Conservation (phyloP, 2,329 filamentous ascomycete species). For the Paraphaeosphaeria minitans region DNA sequence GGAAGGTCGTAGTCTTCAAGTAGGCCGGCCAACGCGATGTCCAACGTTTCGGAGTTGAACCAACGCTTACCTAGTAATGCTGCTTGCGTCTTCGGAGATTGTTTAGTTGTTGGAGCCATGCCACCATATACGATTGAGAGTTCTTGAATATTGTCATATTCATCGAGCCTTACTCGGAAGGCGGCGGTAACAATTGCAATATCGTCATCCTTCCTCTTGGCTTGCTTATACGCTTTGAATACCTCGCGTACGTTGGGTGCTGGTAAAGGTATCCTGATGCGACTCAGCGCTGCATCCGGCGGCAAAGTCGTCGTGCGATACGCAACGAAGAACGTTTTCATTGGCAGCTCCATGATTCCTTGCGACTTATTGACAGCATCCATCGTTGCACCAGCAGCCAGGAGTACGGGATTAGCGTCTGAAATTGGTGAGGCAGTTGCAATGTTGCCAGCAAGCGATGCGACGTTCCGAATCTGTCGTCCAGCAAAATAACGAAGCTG, state of each 20-base stretch:
- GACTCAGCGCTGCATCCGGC: constrained; percentile 78
- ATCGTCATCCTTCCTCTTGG: constrained; percentile 95
- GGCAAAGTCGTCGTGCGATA: constrained; percentile 84
- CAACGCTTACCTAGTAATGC: constrained; percentile 78
- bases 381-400: constrained; percentile 80
- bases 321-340: constrained; percentile 86
- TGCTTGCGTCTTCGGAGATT: constrained; percentile 73
- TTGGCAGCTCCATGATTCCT: constrained; percentile 63
- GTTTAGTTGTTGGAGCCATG: constrained; percentile 87
- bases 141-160: constrained; percentile 70
- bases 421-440: constrained; percentile 95
- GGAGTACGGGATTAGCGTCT: constrained; percentile 88
- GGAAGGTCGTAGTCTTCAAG: constrained; percentile 82
- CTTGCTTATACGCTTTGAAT: constrained; percentile 89
- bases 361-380: constrained; percentile 75
- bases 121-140: constrained; percentile 87
- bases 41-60: constrained; percentile 78
- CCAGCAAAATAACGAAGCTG: constrained; percentile 94
- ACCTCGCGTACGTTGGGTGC: constrained; percentile 74
- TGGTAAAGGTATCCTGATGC: constrained; percentile 75
- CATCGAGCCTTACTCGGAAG: constrained; percentile 72
- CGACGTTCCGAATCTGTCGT: constrained; percentile 91
- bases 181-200: constrained; percentile 95
- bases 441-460: constrained; percentile 89
- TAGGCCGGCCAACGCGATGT: constrained; percentile 82